Base-by-base conservation (phyloP, 805 yeast species). In the Sungouiozyma intestinalis region DNA sequence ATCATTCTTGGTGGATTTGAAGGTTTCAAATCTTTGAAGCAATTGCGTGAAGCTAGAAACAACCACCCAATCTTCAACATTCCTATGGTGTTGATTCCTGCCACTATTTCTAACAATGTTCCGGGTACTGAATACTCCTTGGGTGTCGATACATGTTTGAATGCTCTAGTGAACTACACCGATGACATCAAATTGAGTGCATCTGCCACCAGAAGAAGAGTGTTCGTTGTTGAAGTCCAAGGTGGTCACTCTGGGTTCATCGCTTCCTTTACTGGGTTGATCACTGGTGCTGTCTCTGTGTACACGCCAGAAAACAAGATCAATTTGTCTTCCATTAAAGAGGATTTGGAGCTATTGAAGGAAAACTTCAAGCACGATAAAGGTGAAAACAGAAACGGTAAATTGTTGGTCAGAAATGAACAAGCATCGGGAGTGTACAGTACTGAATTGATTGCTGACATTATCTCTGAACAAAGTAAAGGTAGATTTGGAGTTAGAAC, bases 101-200 rank as follows among this genome's bases (percentile, higher is more conserved):
- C 97, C 2, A 92, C 98, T 2, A 85, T 92, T 49, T 87, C 97
- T 15, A 92, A 92, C 68, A 92, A 92, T 54, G 97, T 92, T 39
- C 98, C 99, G n/a, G 99, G 98, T 46, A 82, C 97, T 2, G 97
- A 92, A 65, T 87, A 87, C 64, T 87, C 97, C 0, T 67, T 92
- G 45, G 99, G 99, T 45, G 73, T 87, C 11, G 98, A 92, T 62
- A 92, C 99, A 9, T 94, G 98, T 70, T 69, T 92, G 70, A 92
- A 92, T 65, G 70, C 92, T 8, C 72, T 92, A 55, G 86, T 87
- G 48, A 79, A 82, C 44, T 92, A 92, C 70, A 90, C 97, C 67
- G 99, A 92, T 63, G 86, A 85, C 19, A 81, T 92, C 51, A 88
- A 92, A 67, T 96, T 85, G 68, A 77, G 87, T 40, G 98, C 98